These are phyloP conservation scores for Leccinum pellstonianum DNA, from an alignment of 768 basidiomycete species.

Conservation along the genomic window DNA sequence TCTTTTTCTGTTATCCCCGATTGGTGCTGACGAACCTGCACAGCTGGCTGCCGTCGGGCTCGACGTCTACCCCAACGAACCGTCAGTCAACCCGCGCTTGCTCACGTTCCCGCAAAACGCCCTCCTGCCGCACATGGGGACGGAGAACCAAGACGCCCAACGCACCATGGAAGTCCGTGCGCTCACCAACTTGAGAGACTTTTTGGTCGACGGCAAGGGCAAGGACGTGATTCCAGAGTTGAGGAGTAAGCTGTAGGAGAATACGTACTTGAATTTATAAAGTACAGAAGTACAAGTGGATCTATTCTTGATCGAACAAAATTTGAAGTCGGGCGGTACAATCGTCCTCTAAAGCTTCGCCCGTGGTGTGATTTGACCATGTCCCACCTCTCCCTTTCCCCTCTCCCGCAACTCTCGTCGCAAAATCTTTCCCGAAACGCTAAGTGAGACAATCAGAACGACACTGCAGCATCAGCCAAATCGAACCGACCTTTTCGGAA, in stretches of 20 bases:
- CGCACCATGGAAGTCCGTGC: constrained; percentile 85
- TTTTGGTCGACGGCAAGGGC: constrained; percentile 59
- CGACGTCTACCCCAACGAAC: constrained; percentile 87
- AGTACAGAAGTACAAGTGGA: not conserved
- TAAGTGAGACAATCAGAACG: not conserved
- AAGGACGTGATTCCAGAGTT: constrained; percentile 66
- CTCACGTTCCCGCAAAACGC: constrained; percentile 81
- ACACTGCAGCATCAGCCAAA: not conserved
- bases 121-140: constrained; percentile 91
- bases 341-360: constrained; percentile 18
- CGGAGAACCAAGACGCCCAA: constrained; percentile 79
- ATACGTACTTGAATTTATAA: not conserved
- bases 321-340: too few species aligned
- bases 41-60: constrained; percentile 54
- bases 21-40: not conserved
- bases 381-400: constrained; percentile 52
- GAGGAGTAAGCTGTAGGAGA: constrained; percentile 19
- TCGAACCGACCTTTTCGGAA: constrained; percentile 31
- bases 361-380: constrained; percentile 21
- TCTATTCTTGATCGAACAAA: too few species aligned
- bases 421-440: constrained; percentile 86
- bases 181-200: constrained; percentile 73
- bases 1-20: not conserved
- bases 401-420: constrained; percentile 70
- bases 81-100: constrained; percentile 72